phyloP scores from a whole-genome alignment of 2,329 filamentous ascomycete genomes.

The Ploettnerulaceae sp. region DNA sequence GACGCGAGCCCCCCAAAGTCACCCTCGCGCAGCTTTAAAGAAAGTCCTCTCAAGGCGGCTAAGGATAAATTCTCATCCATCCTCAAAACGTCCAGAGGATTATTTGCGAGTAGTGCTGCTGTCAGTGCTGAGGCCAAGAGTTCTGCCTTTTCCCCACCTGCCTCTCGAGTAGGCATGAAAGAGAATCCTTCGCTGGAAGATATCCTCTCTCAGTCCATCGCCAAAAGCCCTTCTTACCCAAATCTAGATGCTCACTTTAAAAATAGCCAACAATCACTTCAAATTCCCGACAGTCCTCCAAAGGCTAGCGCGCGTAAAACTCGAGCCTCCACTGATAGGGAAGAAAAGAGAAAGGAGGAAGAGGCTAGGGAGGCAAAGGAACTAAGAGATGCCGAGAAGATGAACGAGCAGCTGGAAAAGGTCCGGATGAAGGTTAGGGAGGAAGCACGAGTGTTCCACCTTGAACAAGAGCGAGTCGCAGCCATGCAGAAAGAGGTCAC shows the following conservation, averaged over 20 bases:
- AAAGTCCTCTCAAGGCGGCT: conserved; percentile 83
- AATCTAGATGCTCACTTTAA: conserved; percentile 38
- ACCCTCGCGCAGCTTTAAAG: conserved; percentile 52
- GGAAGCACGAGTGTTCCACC: conserved; percentile 56
- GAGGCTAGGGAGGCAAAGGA: conserved; percentile 58
- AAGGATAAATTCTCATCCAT: conserved; percentile 92
- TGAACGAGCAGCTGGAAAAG: conserved; percentile 60
- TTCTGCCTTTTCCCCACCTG: conserved; percentile 51
- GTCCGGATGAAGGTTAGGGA: conserved; percentile 65
- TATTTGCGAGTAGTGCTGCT: conserved; percentile 72
- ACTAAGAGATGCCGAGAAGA: conserved; percentile 57
- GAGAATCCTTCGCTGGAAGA: conserved; percentile 44
- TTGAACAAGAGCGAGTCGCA: conserved; percentile 51
- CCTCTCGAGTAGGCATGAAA: conserved; percentile 42
- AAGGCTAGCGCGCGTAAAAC: conserved; percentile 41
- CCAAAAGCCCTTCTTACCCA: conserved; percentile 38
- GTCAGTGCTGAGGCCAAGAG: conserved; percentile 59
- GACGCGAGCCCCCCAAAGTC: conserved; percentile 42
- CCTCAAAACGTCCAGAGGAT: conserved; percentile 77
- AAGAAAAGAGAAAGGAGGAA: conserved; percentile 58
- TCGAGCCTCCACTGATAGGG: conserved; percentile 54
- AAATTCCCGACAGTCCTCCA: conserved; percentile 21
- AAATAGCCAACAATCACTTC: conserved; percentile 13
- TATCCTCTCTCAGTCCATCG: conserved; percentile 34
- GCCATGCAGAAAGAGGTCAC: conserved; percentile 50